Percentiles rank a stretch among this genome's conserved stretches.
Evolutionary conservation across 2,329 filamentous ascomycete genomes (phyloP).

Genomic region (Didymella exigua): DNA sequence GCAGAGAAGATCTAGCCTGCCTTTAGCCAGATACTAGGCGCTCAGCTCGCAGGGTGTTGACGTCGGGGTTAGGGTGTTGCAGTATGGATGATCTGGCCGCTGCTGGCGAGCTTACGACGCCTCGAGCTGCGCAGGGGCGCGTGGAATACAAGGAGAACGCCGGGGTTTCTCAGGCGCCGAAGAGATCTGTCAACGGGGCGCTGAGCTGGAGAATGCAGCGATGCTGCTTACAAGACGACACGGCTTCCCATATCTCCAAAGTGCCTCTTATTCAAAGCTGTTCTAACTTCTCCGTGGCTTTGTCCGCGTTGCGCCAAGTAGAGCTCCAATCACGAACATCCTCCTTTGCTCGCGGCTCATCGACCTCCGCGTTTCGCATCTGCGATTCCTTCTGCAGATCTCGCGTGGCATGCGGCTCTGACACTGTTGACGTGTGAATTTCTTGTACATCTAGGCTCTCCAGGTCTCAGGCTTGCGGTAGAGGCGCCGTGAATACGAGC

Average conservation of each 20-base stretch:
- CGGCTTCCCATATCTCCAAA: background rate
- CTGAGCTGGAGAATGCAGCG: background rate
- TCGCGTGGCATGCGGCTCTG: conserved; percentile 21
- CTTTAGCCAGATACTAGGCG: conserved; percentile 11
- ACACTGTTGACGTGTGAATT: conserved; percentile 29
- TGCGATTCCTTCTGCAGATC: conserved; percentile 21
- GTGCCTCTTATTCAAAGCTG: conserved; percentile 5
- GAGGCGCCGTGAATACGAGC: conserved; percentile 12
- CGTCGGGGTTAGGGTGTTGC: conserved; percentile 16
- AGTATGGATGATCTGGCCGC: conserved; percentile 36
- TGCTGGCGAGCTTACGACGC: conserved; percentile 42
- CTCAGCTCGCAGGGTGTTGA: conserved; percentile 13
- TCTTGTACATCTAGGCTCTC: conserved; percentile 28
- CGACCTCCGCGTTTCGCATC: conserved; percentile 35
- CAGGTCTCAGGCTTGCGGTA: conserved; percentile 19
- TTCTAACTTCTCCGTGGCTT: conserved; percentile 19
- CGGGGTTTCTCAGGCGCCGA: conserved; percentile 1
- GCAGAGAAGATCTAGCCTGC: conserved; percentile 1
- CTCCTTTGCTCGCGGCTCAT: conserved; percentile 4
- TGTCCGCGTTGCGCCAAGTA: conserved; percentile 20
- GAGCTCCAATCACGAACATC: conserved; percentile 28
- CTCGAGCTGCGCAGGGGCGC: conserved; percentile 16
- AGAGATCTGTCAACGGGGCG: background rate
- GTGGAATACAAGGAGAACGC: conserved; percentile 1
- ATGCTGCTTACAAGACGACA: background rate